Evolutionary conservation across 1,284 basidiomycete species (phyloP), one percentile per base, ranked within the genome.

Genomic region (Moesziomyces sp.): DNA sequence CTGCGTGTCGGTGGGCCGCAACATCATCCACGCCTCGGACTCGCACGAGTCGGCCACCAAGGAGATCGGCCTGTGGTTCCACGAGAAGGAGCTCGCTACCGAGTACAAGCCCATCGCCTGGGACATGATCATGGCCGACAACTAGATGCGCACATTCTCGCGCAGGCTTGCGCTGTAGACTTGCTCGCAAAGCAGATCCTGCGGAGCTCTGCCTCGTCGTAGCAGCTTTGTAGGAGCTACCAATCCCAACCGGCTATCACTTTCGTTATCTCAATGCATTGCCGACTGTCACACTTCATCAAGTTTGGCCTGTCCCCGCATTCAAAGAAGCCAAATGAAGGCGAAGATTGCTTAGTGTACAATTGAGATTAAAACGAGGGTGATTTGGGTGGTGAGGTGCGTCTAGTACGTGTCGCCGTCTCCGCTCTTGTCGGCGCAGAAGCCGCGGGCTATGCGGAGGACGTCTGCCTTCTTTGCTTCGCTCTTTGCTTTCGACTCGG

Each of bases 1-100:
- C 54, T 77, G 75, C 45, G 59, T 81, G 48, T 77, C 73, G 57
- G 76, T 79, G 30, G 85, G 85, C 47, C 85, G 86, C 56, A 86
- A 86, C 85, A 81, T 85, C 58, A 86, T 86, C 77, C 86, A 86
- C 80, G 85, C 85, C 52, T 86, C 85, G 14, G 86, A 86, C 85
- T 84, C 84, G 50, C 85, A 85, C 77, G 86, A 86, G 46, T 82
- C 85, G 51, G 86, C 86, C 46, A 86, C 85, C 78, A 78, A 86
- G 82, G 86, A 86, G 83, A 86, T 86, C 65, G 86, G 84, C 46
- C 85, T 86, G 47, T 86, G 86, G 86, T 86, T 86, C 83, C 80
- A 82, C 73, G 74, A 83, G 58, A 74, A 77, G 73, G 85, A 86
- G 81, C 80, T 86, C 53, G 82, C 82, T 63, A 64, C 68, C 45